These are phyloP conservation scores for Talaromyces piceae DNA, from an alignment of 2,329 filamentous ascomycete species.

Conservation along the genomic window DNA sequence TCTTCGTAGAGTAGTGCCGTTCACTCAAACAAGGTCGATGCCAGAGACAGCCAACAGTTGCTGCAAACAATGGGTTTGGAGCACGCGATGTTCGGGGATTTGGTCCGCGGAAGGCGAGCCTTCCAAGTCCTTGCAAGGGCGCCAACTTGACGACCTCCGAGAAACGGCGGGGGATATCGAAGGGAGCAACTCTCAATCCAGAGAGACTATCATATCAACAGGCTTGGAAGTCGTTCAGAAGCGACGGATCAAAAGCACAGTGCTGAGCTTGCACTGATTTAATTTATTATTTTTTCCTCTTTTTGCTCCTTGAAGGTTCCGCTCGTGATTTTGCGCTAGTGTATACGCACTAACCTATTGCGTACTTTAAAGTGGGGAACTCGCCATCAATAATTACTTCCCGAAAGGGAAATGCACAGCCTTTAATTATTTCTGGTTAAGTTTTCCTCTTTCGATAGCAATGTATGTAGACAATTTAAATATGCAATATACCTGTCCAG, in stretches of 20 bases:
- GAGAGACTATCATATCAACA: not conserved
- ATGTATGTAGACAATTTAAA: no score
- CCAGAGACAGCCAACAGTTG: not conserved
- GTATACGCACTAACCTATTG: not conserved
- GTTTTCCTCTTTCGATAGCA: no score
- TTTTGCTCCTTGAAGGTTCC: not conserved
- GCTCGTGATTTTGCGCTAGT: not conserved
- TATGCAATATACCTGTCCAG: not conserved
- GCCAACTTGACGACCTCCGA: slow-evolving; percentile 27
- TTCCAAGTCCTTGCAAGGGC: slow-evolving; percentile 24
- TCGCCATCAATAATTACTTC: not conserved
- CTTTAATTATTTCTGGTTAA: no score
- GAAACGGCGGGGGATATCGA: not conserved
- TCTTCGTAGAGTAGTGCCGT: no score
- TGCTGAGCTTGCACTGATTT: not conserved
- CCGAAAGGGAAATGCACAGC: no score
- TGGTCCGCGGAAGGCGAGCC: slow-evolving; percentile 21
- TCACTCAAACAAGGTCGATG: not conserved
- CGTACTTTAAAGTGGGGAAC: not conserved
- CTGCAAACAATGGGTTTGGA: not conserved
- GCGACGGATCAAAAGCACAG: not conserved
- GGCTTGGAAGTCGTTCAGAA: not conserved
- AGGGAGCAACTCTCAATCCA: not conserved
- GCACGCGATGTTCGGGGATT: slow-evolving; percentile 2
- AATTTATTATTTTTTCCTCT: not conserved